phyloP scores from a whole-genome alignment of 306 rosid species.

The Rosa persica region DNA sequence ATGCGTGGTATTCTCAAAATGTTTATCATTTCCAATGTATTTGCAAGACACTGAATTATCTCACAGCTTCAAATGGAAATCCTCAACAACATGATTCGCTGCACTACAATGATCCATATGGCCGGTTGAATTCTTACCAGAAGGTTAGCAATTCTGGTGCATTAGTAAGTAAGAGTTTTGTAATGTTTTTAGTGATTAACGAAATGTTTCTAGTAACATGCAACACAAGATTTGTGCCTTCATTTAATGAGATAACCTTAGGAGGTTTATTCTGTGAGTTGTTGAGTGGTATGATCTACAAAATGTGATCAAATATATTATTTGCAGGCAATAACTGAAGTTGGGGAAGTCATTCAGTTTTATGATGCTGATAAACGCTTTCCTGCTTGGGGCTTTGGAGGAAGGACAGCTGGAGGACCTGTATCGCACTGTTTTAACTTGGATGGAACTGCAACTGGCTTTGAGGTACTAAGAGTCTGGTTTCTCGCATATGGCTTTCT shows the following conservation, averaged over 20 bases:
- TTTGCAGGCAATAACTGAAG: conserved; percentile 73
- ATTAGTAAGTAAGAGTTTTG: neutral
- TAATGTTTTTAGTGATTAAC: neutral
- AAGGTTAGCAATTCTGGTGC: conserved; percentile 42
- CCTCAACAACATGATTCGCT: conserved; percentile 57
- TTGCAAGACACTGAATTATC: conserved; percentile 15
- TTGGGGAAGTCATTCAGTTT: conserved; percentile 88
- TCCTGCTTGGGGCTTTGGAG: conserved; percentile 99
- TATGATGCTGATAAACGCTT: conserved; percentile 68
- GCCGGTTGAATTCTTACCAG: conserved; percentile 74
- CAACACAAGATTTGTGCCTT: neutral
- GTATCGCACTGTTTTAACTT: conserved; percentile 83
- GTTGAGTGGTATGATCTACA: neutral
- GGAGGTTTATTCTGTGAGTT: neutral
- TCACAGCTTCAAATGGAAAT: conserved; percentile 82
- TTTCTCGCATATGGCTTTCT: neutral
- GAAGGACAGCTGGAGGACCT: conserved; percentile 37
- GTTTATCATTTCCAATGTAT: neutral
- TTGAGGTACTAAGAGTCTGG: conserved; percentile 46
- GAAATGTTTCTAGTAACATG: neutral
- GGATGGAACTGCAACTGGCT: conserved; percentile 44
- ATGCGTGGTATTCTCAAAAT: neutral
- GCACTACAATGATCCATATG: conserved; percentile 60
- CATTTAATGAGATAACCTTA: neutral
- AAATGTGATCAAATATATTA: neutral